A percentile compares a stretch with the other conserved stretches of the same genome.
These are phyloP conservation scores for Albifimbria verrucaria DNA, from an alignment of 2,329 filamentous ascomycete genomes.

Conservation along the genomic window DNA sequence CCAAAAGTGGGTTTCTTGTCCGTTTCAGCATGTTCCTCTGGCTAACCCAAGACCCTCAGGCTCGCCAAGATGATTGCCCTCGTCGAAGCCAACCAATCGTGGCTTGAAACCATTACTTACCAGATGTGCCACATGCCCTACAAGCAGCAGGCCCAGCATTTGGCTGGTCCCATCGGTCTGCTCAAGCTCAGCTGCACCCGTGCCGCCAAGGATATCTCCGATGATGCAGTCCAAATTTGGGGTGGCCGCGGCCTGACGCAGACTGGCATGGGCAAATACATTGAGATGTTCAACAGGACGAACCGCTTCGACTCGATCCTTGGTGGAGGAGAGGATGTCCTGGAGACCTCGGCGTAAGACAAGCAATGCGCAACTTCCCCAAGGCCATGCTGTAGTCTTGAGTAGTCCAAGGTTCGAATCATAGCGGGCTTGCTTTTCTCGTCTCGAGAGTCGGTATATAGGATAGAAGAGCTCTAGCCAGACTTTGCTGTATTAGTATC, in stretches of 20 bases:
- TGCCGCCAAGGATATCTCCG: slow-evolving; percentile 77
- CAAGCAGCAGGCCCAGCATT: slow-evolving; percentile 67
- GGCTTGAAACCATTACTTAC: slow-evolving; percentile 80
- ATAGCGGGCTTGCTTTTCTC: no score
- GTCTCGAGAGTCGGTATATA: no score
- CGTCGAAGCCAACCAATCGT: slow-evolving; percentile 78
- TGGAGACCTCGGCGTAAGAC: slow-evolving; percentile 75
- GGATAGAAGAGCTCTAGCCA: no score
- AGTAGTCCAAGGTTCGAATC: no score
- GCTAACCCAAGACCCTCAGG: slow-evolving; percentile 29
- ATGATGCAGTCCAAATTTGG: slow-evolving; percentile 82
- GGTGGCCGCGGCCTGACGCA: slow-evolving; percentile 79
- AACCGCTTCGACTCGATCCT: slow-evolving; percentile 80
- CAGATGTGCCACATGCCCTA: slow-evolving; percentile 88
- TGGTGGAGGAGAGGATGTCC: slow-evolving; percentile 78
- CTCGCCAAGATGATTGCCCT: slow-evolving; percentile 85
- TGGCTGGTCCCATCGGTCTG: slow-evolving; percentile 78
- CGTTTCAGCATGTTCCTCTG: not conserved
- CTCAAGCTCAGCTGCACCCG: slow-evolving; percentile 78
- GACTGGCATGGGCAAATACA: slow-evolving; percentile 75
- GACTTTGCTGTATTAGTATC: no score
- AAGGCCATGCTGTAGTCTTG: slow-evolving; percentile 83
- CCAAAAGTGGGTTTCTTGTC: slow-evolving; percentile 57
- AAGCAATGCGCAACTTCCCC: slow-evolving; percentile 81
- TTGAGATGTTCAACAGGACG: slow-evolving; percentile 81